These are phyloP conservation scores for Rhizopogon sp. DNA, from an alignment of 768 basidiomycete genomes.

Conservation along the genomic window DNA sequence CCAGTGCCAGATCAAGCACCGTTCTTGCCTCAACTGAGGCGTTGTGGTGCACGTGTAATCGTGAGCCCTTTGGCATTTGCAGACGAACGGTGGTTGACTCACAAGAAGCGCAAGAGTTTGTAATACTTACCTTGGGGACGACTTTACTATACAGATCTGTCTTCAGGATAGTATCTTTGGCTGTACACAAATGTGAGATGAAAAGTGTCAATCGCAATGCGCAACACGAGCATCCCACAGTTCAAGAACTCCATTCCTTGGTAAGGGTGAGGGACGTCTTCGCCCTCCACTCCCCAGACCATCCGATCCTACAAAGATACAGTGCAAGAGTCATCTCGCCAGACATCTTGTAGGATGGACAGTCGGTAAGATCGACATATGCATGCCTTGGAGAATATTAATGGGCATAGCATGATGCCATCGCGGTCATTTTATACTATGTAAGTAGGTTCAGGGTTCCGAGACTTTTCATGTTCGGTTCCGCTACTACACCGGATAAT, in stretches of 20 bases:
- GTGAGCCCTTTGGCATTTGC: conserved; percentile 44
- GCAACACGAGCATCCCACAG: conserved; percentile 30
- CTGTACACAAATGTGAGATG: conserved; percentile 9
- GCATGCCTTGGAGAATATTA: too few relatives aligned
- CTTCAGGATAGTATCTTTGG: conserved; percentile 28
- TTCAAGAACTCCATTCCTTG: conserved; percentile 77
- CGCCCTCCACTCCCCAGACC: conserved; percentile 40
- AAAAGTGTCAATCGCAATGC: background rate
- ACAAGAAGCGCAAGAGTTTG: background rate
- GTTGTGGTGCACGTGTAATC: conserved; percentile 41
- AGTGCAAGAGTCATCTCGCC: too few relatives aligned
- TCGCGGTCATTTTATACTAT: too few relatives aligned
- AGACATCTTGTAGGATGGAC: too few relatives aligned
- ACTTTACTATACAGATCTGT: conserved; percentile 35
- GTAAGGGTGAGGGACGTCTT: conserved; percentile 54
- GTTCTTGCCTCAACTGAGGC: conserved; percentile 32
- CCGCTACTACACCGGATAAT: too few relatives aligned
- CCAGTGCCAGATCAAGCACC: conserved; percentile 33
- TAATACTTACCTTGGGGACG: conserved; percentile 26
- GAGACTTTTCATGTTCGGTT: too few relatives aligned
- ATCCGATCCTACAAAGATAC: too few relatives aligned
- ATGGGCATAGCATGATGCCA: too few relatives aligned
- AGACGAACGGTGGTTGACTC: background rate
- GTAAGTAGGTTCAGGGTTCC: too few relatives aligned
- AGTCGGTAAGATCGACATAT: too few relatives aligned